These are phyloP conservation scores for Casuarina equisetifolia DNA, from an alignment of 306 rosid species.

Conservation along the genomic window DNA sequence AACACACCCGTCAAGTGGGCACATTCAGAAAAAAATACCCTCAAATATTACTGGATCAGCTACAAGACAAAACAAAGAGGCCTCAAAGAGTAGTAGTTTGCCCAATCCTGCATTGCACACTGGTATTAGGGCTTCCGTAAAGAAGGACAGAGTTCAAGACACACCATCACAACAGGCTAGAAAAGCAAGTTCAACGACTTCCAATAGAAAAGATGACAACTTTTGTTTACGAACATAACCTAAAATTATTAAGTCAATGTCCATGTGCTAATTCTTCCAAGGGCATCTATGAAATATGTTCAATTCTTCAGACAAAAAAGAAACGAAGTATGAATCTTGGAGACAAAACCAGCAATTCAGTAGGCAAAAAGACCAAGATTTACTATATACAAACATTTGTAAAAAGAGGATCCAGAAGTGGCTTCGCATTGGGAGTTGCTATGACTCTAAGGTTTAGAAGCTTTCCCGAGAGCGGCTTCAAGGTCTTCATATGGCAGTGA, in stretches of 20 bases:
- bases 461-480: slow-evolving; percentile 68
- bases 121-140: not conserved
- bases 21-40: not conserved
- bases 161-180: not conserved
- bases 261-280: not conserved
- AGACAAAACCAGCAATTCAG: not conserved
- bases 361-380: not conserved
- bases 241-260: not conserved
- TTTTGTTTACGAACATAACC: not conserved
- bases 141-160: not conserved
- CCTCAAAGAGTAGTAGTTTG: not conserved
- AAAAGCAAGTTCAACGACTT: not conserved
- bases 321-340: not conserved
- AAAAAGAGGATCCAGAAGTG: slow-evolving; percentile 79
- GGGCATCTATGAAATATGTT: not conserved
- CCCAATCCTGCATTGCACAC: not conserved
- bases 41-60: not conserved
- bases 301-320: not conserved
- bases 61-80: not conserved
- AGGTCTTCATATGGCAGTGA: slow-evolving; percentile 93
- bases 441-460: slow-evolving; percentile 62
- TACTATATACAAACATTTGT: slow-evolving; percentile 53
- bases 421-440: slow-evolving; percentile 81
- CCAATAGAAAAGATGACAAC: not conserved
- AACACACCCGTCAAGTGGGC: too few species aligned